Evolutionary conservation across 2,329 filamentous ascomycete species (phyloP), one percentile per base, ranked within the genome.

Genomic region (Neofusicoccum laricinum): DNA sequence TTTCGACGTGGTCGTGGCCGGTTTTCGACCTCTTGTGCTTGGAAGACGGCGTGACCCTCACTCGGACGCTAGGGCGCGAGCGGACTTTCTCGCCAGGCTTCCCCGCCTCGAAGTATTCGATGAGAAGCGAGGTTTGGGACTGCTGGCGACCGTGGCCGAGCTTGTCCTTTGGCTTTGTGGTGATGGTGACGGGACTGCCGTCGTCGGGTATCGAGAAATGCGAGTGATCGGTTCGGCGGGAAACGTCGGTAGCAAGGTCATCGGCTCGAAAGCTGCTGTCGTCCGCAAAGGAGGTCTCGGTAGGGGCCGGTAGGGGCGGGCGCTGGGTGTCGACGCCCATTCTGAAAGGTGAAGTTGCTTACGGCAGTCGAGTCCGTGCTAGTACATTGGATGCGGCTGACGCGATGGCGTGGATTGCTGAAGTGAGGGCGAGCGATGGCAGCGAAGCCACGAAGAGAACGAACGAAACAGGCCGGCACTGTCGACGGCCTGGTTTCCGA

Each of bases 21-120:
- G 69, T 70, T 66, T 74, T 82, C 72, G 78, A 79, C 73, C 83
- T 87, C 75, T 82, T 85, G 68, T 79, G 80, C 40, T 64, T 64
- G 25, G 84, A 84, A 43, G 90, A 92, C 14, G 93, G 93, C 14
- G 92, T 96, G 67, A 97, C 85, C 69, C 88, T 86, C 62, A 92
- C 89, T 70, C 89, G 82, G 62, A 97, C 92, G 75, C 92, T 96
- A 12, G 93, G 93, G 70, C 90, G 88, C 71, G 90, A 89, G 70
- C 87, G 85, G 38, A 82, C 80, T 72, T 79, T 83, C 72, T 78
- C 82, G 70, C 82, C 83, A 64, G 85, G 80, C 76, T 91, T 93
- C 67, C 89, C 87, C 69, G 88, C 91, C 79, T 97, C 93, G 73
- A 96, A 97, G 78, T 96, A 97, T 79, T 97, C 93, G 72, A 97